These are phyloP conservation scores for Staphylotrichum longicolle DNA, from an alignment of 495 filamentous ascomycete genomes.

Conservation along the genomic window DNA sequence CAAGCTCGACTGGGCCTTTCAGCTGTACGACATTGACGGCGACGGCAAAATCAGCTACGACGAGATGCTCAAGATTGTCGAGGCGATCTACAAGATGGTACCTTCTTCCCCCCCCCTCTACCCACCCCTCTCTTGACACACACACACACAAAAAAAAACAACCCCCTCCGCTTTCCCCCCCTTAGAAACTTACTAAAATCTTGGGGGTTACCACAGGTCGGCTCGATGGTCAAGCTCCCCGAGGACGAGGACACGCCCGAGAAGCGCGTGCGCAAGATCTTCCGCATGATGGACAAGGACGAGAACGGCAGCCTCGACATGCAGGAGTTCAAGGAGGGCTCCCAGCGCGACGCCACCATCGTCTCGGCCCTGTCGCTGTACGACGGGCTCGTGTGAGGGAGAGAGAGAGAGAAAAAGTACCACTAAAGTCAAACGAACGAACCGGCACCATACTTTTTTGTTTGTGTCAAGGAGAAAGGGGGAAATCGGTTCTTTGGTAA, in stretches of 20 bases:
- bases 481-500: too few species aligned
- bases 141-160: background rate
- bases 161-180: background rate
- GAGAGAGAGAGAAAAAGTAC: too few species aligned
- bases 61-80: conserved; percentile 97
- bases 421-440: too few species aligned
- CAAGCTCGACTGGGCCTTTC: conserved; percentile 99
- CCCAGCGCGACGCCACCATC: conserved; percentile 98
- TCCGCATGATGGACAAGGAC: conserved; percentile 99
- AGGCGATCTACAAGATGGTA: conserved; percentile 99
- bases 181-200: background rate
- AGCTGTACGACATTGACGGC: conserved; percentile 98
- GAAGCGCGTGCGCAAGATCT: conserved; percentile 97
- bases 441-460: too few species aligned
- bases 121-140: background rate
- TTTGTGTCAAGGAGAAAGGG: too few species aligned
- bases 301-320: conserved; percentile 92
- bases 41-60: conserved; percentile 99
- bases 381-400: conserved; percentile 77
- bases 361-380: conserved; percentile 95
- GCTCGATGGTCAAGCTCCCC: conserved; percentile 97
- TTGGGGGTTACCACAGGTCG: conserved; percentile 58
- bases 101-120: background rate
- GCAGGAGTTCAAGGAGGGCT: conserved; percentile 98
- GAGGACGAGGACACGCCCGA: conserved; percentile 98